These are phyloP conservation scores for Lasiodiplodia theobromae DNA, from an alignment of 2,329 filamentous ascomycete genomes.

Conservation along the genomic window DNA sequence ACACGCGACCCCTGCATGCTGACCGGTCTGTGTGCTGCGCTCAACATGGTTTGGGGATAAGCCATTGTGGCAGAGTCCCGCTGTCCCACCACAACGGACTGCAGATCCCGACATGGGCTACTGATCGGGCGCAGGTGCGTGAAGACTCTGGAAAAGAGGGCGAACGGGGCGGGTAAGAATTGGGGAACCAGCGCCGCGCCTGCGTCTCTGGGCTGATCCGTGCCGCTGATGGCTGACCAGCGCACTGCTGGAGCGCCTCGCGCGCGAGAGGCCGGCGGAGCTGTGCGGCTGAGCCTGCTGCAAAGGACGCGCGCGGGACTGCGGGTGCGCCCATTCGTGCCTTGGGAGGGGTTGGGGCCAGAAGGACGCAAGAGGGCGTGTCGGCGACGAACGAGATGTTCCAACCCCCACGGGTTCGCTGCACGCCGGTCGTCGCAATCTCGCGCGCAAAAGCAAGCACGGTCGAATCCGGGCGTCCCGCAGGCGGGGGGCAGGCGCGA, in stretches of 20 bases:
- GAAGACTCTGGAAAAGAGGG: constrained; percentile 24
- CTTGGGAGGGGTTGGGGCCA: constrained; percentile 11
- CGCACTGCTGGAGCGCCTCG: constrained; percentile 16
- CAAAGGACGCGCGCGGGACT: constrained; percentile 7
- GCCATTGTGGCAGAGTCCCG: constrained; percentile 27
- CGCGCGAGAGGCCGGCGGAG: constrained; percentile 11
- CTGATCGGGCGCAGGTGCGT: constrained; percentile 25
- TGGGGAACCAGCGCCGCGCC: constrained; percentile 16
- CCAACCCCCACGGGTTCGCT: constrained; percentile 23
- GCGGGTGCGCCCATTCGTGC: constrained; percentile 15
- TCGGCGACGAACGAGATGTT: constrained; percentile 9
- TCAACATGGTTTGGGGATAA: constrained; percentile 14
- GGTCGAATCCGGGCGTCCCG: neutral
- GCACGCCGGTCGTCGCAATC: neutral
- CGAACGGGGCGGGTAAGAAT: constrained; percentile 16
- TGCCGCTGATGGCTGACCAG: constrained; percentile 17
- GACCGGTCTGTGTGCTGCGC: constrained; percentile 28
- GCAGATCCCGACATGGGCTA: constrained; percentile 22
- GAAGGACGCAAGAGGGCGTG: constrained; percentile 11
- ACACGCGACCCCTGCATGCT: constrained; percentile 31
- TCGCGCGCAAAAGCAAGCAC: constrained; percentile 19
- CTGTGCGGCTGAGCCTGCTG: constrained; percentile 24
- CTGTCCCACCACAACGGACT: constrained; percentile 25
- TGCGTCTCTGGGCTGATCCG: constrained; percentile 17
- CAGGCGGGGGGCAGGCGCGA: constrained; percentile 13